phyloP scores from a whole-genome alignment of 202 grass and related monocot genomes.

The Elaeis oleifera region DNA sequence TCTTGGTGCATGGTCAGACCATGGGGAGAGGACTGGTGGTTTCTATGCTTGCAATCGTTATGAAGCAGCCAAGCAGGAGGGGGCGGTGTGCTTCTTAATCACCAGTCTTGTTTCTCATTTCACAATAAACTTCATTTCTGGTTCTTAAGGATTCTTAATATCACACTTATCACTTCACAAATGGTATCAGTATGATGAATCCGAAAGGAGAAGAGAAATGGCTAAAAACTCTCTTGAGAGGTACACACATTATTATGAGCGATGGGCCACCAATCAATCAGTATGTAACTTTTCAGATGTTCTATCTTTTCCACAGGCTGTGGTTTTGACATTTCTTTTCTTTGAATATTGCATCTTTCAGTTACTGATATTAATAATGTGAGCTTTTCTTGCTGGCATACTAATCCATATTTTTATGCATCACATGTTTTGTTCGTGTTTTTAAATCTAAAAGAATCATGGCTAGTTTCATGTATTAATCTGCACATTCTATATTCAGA shows the following conservation, averaged over 20 bases:
- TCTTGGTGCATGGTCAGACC: slow-evolving; percentile 63
- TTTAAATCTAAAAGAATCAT: no score
- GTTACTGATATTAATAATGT: background rate
- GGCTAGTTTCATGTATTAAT: no score
- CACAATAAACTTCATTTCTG: slow-evolving; percentile 3
- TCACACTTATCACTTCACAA: slow-evolving; percentile 6
- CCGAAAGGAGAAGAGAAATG: slow-evolving; percentile 91
- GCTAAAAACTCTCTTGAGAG: slow-evolving; percentile 96
- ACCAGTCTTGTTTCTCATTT: background rate
- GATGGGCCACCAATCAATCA: slow-evolving; percentile 95
- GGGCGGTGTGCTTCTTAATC: slow-evolving; percentile 47
- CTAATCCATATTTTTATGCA: background rate
- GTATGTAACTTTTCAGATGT: slow-evolving; percentile 33
- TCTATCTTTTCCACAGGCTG: background rate
- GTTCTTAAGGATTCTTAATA: slow-evolving; percentile 1
- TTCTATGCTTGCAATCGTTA: slow-evolving; percentile 99
- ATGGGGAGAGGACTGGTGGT: slow-evolving; percentile 95
- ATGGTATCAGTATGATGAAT: slow-evolving; percentile 67
- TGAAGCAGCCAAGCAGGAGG: slow-evolving; percentile 84
- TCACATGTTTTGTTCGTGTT: background rate
- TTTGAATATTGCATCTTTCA: slow-evolving; percentile 1
- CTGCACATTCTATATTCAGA: no score
- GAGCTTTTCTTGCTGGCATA: background rate
- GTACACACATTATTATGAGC: slow-evolving; percentile 97
- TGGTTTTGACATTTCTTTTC: slow-evolving; percentile 2